Percentiles rank a stretch among this genome's conserved stretches.
phyloP scores from a whole-genome alignment of 345 rosid genomes.

The Eucalyptus sp. region DNA sequence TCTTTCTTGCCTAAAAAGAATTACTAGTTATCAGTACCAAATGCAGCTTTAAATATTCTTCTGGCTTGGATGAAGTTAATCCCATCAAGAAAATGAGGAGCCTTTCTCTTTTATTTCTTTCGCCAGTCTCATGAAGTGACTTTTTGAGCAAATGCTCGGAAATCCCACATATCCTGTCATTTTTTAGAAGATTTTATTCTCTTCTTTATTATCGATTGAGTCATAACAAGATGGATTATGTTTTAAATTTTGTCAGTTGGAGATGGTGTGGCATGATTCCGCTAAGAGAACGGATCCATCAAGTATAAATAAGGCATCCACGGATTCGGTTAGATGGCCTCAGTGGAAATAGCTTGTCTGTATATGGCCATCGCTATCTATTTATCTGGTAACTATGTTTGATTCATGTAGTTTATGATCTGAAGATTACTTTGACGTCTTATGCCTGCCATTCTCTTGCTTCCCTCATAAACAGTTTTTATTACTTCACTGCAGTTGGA shows the following conservation, averaged over 20 bases:
- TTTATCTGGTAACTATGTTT: background rate
- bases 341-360: conserved; percentile 34
- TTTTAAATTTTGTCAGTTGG: conserved; percentile 39
- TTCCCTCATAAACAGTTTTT: background rate
- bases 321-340: conserved; percentile 64
- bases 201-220: background rate
- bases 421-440: background rate
- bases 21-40: background rate
- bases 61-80: background rate
- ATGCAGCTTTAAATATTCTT: background rate
- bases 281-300: conserved; percentile 35
- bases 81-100: background rate
- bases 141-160: background rate
- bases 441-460: background rate
- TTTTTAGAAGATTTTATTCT: background rate
- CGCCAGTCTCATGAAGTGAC: background rate
- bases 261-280: conserved; percentile 81
- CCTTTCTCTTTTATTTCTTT: background rate
- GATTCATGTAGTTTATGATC: background rate
- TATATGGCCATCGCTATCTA: background rate
- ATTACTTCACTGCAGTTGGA: background rate
- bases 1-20: background rate
- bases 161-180: background rate
- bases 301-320: conserved; percentile 31
- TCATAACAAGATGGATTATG: background rate